Conservation (phyloP, 768 basidiomycete species). For the Boletus subcaerulescens region DNA sequence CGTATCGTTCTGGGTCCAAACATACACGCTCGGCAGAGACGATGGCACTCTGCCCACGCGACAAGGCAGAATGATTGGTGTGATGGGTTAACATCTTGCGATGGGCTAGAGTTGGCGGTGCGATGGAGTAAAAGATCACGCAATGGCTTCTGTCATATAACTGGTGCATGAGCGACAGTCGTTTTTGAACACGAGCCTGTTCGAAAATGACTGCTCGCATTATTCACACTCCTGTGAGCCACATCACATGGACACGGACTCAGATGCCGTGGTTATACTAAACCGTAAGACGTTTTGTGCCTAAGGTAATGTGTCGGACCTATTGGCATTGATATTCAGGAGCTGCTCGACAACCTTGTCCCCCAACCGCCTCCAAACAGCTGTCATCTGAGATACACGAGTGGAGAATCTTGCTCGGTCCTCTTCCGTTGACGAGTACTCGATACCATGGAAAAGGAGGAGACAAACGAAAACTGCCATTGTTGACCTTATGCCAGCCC, state of each 20-base stretch:
- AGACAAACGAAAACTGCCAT: slow-evolving; percentile 25
- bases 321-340: neutral
- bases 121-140: too few species aligned
- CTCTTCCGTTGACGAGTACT: neutral
- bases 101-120: too few species aligned
- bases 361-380: slow-evolving; percentile 22
- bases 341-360: slow-evolving; percentile 21
- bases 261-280: too few species aligned
- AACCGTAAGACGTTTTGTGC: too few species aligned
- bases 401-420: slow-evolving; percentile 8
- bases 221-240: too few species aligned
- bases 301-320: neutral
- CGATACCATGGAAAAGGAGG: slow-evolving; percentile 17
- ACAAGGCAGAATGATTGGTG: too few species aligned
- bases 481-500: slow-evolving; percentile 16
- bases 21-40: slow-evolving; percentile 65
- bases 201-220: too few species aligned
- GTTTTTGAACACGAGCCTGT: too few species aligned
- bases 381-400: slow-evolving; percentile 21
- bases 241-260: neutral
- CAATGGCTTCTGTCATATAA: slow-evolving; percentile 23
- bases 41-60: slow-evolving; percentile 73
- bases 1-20: slow-evolving; percentile 36
- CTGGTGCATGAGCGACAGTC: too few species aligned
- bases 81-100: too few species aligned